These are phyloP conservation scores for Proteromonas lacertae DNA, from an alignment of 352 stramenopile genomes.

Conservation along the genomic window DNA sequence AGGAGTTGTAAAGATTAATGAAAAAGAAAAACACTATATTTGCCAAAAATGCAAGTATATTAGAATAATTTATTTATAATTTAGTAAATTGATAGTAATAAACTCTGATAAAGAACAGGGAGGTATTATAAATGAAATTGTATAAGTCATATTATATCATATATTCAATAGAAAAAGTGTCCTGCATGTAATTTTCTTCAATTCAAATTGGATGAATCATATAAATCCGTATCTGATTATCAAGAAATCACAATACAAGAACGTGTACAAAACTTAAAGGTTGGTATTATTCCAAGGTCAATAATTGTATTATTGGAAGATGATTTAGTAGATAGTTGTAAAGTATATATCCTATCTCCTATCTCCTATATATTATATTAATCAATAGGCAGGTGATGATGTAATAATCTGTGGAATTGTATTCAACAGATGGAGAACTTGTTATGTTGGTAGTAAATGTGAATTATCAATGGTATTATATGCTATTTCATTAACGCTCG, in stretches of 20 bases:
- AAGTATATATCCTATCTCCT: too few relatives aligned
- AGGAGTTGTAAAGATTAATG: constrained; percentile 61
- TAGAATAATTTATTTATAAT: too few relatives aligned
- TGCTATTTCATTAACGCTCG: too few relatives aligned
- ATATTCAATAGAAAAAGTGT: too few relatives aligned
- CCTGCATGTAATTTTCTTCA: constrained; percentile 40
- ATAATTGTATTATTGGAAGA: constrained; percentile 74
- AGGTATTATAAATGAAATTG: too few relatives aligned
- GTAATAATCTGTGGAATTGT: constrained; percentile 45
- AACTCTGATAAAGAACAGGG: too few relatives aligned
- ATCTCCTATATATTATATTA: too few relatives aligned
- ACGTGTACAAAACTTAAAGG: constrained; percentile 37
- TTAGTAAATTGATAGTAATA: too few relatives aligned
- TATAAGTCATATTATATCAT: too few relatives aligned
- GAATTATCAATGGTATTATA: constrained; percentile 31
- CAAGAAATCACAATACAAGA: constrained; percentile 88
- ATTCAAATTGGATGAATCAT: constrained; percentile 15
- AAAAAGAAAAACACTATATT: constrained; percentile 36
- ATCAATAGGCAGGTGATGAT: constrained; percentile 80
- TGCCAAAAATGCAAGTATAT: constrained; percentile 31
- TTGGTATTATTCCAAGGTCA: constrained; percentile 53
- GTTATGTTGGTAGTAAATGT: constrained; percentile 31
- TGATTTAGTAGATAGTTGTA: constrained; percentile 33
- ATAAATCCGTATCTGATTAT: constrained; percentile 26
- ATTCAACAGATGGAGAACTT: constrained; percentile 52